Base-by-base conservation (phyloP, 768 basidiomycete genomes). In the Megacollybia marginata region DNA sequence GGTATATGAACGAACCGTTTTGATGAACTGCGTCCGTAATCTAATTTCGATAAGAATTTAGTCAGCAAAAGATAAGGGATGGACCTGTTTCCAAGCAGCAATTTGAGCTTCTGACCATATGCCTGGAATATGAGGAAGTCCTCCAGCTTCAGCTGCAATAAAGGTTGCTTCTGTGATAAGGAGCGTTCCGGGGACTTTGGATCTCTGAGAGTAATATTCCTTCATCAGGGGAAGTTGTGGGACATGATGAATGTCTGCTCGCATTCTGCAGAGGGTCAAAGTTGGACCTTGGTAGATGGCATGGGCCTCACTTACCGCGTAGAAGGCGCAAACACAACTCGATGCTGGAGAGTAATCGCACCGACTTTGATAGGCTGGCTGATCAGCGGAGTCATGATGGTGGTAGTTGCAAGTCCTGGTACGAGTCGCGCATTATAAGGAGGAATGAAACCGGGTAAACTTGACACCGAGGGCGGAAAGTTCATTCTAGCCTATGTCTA, bases 151-250 rank as follows among this genome's bases (percentile, higher is more conserved):
- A 12, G 12, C 20, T 15, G 46, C 46, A 15, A 47, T 47, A 9
- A 47, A 5, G 3, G 46, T 47, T 15, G 28, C 48, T 48, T 48
- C 48, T n/a, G 36, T 45, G 18, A 48, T 48, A 19, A 48, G 18
- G 4, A 48, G 28, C 16, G 48, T 48, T 23, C 48, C 76, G 1
- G 68, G 66, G 2, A 56, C 49, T 18, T 59, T 59, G 15, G 63
- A 62, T 2, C 73, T 65, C 51, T 75, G 74, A 4, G 54, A 40
- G 48, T 75, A 75, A 54, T 71, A 73, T 15, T 59, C 58, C 38
- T 59, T 54, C 11, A 53, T 60, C 2, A 73, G 52, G 15, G 62
- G 60, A 4, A 62, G 61, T 3, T 57, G 67, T 2, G 68, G 64
- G 46, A 68, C 51, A 9, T 44, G 46, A 28, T 44, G 4, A 13